phyloP scores from a whole-genome alignment of 768 basidiomycete species.

The Leucosporidium yakuticum region DNA sequence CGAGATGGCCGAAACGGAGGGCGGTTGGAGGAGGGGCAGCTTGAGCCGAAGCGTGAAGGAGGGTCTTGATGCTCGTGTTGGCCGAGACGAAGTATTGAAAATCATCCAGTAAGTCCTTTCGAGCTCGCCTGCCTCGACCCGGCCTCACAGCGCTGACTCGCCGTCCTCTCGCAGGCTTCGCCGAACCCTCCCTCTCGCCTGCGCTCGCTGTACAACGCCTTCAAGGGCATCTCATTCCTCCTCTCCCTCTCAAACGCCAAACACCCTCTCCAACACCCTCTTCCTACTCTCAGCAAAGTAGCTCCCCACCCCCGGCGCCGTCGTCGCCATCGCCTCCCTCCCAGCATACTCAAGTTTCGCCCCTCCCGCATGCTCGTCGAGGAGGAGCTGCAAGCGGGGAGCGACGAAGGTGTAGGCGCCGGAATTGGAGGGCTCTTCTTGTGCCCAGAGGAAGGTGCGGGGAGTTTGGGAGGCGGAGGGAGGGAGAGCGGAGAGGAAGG shows the following conservation, averaged over 20 bases:
- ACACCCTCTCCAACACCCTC: slow-evolving; percentile 56
- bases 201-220: too few relatives aligned
- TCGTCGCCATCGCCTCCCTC: slow-evolving; percentile 63
- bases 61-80: too few relatives aligned
- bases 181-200: too few relatives aligned
- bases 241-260: slow-evolving; percentile 37
- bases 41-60: too few relatives aligned
- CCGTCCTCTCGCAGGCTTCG: too few relatives aligned
- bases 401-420: slow-evolving; percentile 68
- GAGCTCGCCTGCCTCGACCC: too few relatives aligned
- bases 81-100: too few relatives aligned
- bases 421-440: slow-evolving; percentile 86
- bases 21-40: too few relatives aligned
- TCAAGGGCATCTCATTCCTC: too few relatives aligned
- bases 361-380: slow-evolving; percentile 46
- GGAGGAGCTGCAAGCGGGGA: slow-evolving; percentile 53
- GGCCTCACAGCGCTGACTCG: too few relatives aligned
- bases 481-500: slow-evolving; percentile 51
- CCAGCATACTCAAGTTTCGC: slow-evolving; percentile 51
- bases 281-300: slow-evolving; percentile 63
- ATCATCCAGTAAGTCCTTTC: too few relatives aligned
- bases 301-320: slow-evolving; percentile 68
- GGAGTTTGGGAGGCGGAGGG: slow-evolving; percentile 38
- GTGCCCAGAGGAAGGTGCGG: slow-evolving; percentile 56
- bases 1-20: too few relatives aligned